Conservation (phyloP, 2,329 filamentous ascomycete species). For the Fusarium irregulare region DNA sequence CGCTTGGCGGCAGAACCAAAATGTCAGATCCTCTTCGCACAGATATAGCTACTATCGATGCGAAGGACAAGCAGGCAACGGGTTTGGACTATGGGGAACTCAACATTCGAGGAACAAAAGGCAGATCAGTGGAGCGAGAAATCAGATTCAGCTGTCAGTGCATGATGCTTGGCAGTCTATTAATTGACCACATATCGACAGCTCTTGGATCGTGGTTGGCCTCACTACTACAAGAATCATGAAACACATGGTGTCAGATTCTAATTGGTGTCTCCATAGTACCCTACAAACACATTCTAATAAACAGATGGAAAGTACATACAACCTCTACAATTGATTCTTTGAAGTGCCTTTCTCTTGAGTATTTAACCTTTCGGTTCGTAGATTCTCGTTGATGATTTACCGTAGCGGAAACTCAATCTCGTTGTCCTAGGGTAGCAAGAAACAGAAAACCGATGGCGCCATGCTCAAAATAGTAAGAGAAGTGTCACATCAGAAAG, state of each 20-base stretch:
- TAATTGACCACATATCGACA: not conserved
- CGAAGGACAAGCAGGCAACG: not conserved
- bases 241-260: conserved; percentile 7
- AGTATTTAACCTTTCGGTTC: not conserved
- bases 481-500: not conserved
- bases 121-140: conserved; percentile 12
- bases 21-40: not conserved
- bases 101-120: not conserved
- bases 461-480: conserved; percentile 9
- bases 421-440: not conserved
- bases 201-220: conserved; percentile 1
- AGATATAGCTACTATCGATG: not conserved
- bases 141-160: not conserved
- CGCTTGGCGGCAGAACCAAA: conserved; percentile 13
- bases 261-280: not conserved
- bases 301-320: not conserved
- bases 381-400: not conserved
- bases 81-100: not conserved
- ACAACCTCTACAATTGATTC: not conserved
- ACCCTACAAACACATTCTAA: not conserved
- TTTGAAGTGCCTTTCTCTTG: not conserved
- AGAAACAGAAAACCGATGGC: not conserved
- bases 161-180: not conserved
- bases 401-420: conserved; percentile 1
- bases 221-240: not conserved